A percentile compares a stretch with the other conserved stretches of the same genome.
These are phyloP conservation scores for Lentinus tigrinus DNA, from an alignment of 768 basidiomycete genomes.

Conservation along the genomic window DNA sequence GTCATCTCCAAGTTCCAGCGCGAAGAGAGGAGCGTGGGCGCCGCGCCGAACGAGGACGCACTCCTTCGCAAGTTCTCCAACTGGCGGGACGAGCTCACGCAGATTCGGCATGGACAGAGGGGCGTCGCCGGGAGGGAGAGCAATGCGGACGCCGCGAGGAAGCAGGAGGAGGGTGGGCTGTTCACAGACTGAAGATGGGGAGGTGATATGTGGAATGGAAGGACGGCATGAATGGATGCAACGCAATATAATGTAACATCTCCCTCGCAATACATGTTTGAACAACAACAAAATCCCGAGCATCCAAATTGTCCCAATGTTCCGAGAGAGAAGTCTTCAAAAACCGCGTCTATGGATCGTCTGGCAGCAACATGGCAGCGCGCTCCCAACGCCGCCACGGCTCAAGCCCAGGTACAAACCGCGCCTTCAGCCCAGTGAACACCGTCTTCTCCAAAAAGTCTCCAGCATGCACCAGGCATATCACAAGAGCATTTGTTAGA, in stretches of 20 bases:
- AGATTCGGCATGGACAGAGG: conserved; percentile 27
- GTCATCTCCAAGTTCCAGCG: conserved; percentile 44
- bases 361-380: conserved; percentile 2
- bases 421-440: conserved; percentile 39
- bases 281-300: too few relatives aligned
- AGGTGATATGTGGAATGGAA: neutral
- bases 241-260: too few relatives aligned
- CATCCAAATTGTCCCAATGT: too few relatives aligned
- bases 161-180: conserved; percentile 24
- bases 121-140: neutral
- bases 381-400: conserved; percentile 55
- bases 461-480: conserved; percentile 30
- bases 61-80: conserved; percentile 39
- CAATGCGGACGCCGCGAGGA: neutral
- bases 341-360: neutral
- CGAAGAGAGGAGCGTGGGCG: conserved; percentile 39
- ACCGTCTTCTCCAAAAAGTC: conserved; percentile 39
- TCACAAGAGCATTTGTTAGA: conserved; percentile 12
- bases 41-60: conserved; percentile 32
- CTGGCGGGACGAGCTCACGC: conserved; percentile 43
- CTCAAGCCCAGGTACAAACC: conserved; percentile 51
- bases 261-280: too few relatives aligned
- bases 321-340: too few relatives aligned
- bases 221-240: too few relatives aligned
- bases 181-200: conserved; percentile 25